phyloP scores from a whole-genome alignment of 2,329 filamentous ascomycete species.

The Aspergillus arachidicola region DNA sequence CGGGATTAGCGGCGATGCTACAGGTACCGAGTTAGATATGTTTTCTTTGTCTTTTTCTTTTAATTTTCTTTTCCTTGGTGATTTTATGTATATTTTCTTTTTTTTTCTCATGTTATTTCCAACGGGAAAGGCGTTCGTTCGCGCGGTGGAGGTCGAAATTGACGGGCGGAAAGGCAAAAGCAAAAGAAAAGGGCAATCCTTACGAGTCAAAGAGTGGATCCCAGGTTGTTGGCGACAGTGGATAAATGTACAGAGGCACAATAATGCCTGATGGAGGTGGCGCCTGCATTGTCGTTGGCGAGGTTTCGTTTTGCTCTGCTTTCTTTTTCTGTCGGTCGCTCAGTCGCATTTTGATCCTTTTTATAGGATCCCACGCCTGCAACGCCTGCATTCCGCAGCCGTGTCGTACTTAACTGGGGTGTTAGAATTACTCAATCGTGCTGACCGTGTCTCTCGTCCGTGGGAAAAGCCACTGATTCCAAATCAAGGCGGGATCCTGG shows the following conservation, averaged over 20 bases:
- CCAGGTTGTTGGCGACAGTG: slow-evolving; percentile 16
- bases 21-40: not conserved
- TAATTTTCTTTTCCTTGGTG: too few relatives aligned
- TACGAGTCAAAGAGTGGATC: slow-evolving; percentile 22
- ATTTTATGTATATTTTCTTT: not conserved
- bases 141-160: not conserved
- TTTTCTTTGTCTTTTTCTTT: not conserved
- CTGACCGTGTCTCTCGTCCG: not conserved
- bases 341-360: not conserved
- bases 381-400: not conserved
- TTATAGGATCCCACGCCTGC: not conserved
- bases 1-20: slow-evolving; percentile 17
- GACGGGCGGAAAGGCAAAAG: not conserved
- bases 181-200: slow-evolving; percentile 1
- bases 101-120: not conserved
- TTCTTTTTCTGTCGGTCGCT: not conserved
- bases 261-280: slow-evolving; percentile 13
- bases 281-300: not conserved
- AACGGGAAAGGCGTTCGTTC: not conserved
- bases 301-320: not conserved
- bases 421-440: not conserved
- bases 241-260: slow-evolving; percentile 23
- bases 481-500: not conserved
- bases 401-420: not conserved
- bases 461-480: too few relatives aligned